A percentile compares a stretch with the other conserved stretches of the same genome.
Conservation (phyloP, 179 eudicot species). For the Silene coronaria region DNA sequence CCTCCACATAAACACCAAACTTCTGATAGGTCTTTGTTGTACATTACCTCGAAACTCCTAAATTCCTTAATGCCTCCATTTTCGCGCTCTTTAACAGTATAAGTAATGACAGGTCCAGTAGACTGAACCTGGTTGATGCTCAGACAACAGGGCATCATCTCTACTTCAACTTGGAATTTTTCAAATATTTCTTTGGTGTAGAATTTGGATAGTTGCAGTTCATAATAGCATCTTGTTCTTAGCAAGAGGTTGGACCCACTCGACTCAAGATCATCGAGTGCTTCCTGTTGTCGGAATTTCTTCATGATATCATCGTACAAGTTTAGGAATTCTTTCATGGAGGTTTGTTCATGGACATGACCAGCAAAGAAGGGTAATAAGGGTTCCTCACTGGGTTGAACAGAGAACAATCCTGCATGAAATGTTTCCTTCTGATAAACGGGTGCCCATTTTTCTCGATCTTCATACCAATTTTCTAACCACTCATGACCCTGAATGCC, state of each 20-base stretch:
- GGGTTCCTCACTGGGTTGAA: conserved; percentile 20
- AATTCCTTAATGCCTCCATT: conserved; percentile 28
- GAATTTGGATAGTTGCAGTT: conserved; percentile 51
- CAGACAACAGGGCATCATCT: conserved; percentile 44
- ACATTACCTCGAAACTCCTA: conserved; percentile 54
- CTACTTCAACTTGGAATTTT: conserved; percentile 57
- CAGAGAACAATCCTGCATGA: conserved; percentile 43
- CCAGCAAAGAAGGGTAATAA: conserved; percentile 35
- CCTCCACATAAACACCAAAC: conserved; percentile 66
- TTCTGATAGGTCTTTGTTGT: conserved; percentile 45
- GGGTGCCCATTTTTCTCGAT: conserved; percentile 59
- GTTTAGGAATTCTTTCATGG: conserved; percentile 31
- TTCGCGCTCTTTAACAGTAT: conserved; percentile 52
- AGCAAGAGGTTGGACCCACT: conserved; percentile 36
- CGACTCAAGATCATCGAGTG: conserved; percentile 48
- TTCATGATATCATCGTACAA: conserved; percentile 25
- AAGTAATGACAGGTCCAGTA: conserved; percentile 41
- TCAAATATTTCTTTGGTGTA: conserved; percentile 50
- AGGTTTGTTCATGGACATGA: conserved; percentile 29
- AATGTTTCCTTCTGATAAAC: conserved; percentile 53
- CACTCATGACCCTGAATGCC: conserved; percentile 41
- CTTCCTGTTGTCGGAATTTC: conserved; percentile 41
- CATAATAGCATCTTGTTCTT: conserved; percentile 47
- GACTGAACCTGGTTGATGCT: conserved; percentile 44
- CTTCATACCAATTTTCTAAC: conserved; percentile 44